Percentiles rank a stretch among this genome's conserved stretches.
Conservation (phyloP, 495 filamentous ascomycete species). For the Pyrenula massariospora region DNA sequence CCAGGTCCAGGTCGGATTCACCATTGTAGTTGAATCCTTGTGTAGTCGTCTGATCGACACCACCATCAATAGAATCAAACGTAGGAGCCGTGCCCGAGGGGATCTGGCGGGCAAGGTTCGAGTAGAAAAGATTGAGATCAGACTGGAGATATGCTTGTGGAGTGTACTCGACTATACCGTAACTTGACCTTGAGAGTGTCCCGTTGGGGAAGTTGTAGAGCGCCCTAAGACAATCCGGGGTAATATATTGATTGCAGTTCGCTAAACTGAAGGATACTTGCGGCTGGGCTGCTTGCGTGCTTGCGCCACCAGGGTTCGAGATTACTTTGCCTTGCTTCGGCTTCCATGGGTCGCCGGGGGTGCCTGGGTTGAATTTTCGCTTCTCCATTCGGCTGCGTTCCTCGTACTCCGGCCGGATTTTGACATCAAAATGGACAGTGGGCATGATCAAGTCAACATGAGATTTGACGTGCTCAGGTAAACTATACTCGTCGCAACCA, state of each 20-base stretch:
- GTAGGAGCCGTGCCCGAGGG: constrained; percentile 26
- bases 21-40: constrained; percentile 18
- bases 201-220: constrained; percentile 32
- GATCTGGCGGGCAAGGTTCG: constrained; percentile 18
- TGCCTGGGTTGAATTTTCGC: neutral
- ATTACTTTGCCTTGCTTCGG: neutral
- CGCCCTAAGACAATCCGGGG: constrained; percentile 43
- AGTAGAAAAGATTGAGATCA: constrained; percentile 51
- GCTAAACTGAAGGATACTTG: neutral
- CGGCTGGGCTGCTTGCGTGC: neutral
- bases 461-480: constrained; percentile 25
- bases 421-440: constrained; percentile 5
- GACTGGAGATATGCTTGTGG: constrained; percentile 35
- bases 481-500: constrained; percentile 28
- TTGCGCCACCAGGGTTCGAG: neutral
- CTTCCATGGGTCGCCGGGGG: neutral
- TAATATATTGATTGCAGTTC: constrained; percentile 36
- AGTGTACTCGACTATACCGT: constrained; percentile 28
- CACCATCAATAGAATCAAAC: constrained; percentile 32
- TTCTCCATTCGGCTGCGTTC: neutral
- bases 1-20: constrained; percentile 41
- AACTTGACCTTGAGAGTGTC: constrained; percentile 26
- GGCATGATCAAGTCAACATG: constrained; percentile 41
- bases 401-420: constrained; percentile 1
- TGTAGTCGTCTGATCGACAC: constrained; percentile 19